Base-by-base conservation (phyloP, 345 rosid genomes). In the Salix arbutifolia region DNA sequence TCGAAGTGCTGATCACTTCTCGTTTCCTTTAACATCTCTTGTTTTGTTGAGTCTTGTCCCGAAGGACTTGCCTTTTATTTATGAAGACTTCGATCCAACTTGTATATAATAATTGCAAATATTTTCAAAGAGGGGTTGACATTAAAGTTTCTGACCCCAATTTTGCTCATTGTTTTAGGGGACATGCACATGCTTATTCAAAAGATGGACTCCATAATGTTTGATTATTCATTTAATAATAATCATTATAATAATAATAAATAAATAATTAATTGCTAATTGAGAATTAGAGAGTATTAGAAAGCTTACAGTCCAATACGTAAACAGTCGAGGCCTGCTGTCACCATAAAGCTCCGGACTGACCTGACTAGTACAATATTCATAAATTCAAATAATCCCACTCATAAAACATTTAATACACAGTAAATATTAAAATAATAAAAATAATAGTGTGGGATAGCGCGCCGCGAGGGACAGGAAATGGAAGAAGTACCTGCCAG, bases 311-410 rank as follows among this genome's bases (percentile, higher is more conserved):
- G 84, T 82, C 81, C 84, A 82, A 17, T 82, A 82, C 8, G 84
- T 82, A 26, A 82, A 82, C 69, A 82, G 60, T 70, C 84, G 65
- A 1, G 84, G 84, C 78, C 84, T 74, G 76, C 74, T 82, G 81
- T 82, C 84, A 65, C 84, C 84, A 77, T 82, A 82, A 60, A 82
- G 84, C 84, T 82, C 84, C 77, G 84, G 84, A 82, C 81, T 82
- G 81, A 82, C 84, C 84, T 82, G 84, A 82, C 84, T 96, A 96
- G 95, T 93, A 86, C 72, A 93, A 93, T 62, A 82, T 85, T 88
- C 82, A 82, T 67, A 78, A 83, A 89, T 91, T 91, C 76, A 92
- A 81, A 83, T 79, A 72, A 69, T 37, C 53, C 69, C 70, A 25
- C 8, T 40, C 13, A 40, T 40, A 40, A 40, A 40, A 2, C 44